Evolutionary conservation across 768 basidiomycete genomes (phyloP).

Genomic region (Mycena vulgaris): DNA sequence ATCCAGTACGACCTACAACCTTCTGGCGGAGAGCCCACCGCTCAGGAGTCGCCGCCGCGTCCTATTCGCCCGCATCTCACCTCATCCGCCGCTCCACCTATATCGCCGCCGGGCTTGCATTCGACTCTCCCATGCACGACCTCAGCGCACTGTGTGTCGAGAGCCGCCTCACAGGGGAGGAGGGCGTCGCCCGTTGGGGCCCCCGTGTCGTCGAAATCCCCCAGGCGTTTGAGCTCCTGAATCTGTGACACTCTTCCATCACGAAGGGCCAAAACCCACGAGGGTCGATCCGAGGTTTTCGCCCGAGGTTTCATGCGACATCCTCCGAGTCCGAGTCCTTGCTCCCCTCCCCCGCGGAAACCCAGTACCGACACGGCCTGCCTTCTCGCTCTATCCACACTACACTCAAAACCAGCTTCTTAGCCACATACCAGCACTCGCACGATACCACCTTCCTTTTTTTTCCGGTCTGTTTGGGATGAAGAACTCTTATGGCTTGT

Average conservation of each 20-base stretch:
- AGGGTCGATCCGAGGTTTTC: too few species aligned
- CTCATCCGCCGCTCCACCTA: constrained; percentile 85
- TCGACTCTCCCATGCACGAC: constrained; percentile 75
- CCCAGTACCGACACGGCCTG: background rate
- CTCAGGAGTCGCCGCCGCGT: constrained; percentile 79
- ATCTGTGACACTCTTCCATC: background rate
- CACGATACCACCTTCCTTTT: constrained; percentile 6
- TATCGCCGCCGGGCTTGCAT: constrained; percentile 80
- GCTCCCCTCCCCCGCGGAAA: background rate
- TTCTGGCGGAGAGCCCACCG: constrained; percentile 85
- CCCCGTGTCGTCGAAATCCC: constrained; percentile 34
- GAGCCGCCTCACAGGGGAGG: constrained; percentile 31
- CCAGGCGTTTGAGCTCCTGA: constrained; percentile 33
- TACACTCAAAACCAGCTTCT: background rate
- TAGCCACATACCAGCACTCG: constrained; percentile 3
- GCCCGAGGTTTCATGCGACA: too few species aligned
- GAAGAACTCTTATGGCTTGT: too few species aligned
- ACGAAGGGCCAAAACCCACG: background rate
- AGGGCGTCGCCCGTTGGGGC: constrained; percentile 19
- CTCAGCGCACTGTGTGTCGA: constrained; percentile 72
- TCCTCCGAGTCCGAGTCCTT: too few species aligned
- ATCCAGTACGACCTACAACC: constrained; percentile 82
- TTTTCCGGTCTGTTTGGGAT: too few species aligned
- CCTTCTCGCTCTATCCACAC: background rate
- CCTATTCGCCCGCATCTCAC: constrained; percentile 81